Evolutionary conservation across 257 asterid genomes (phyloP), one percentile per base, ranked within the genome.

Genomic region (Solanum megistacrolobum): DNA sequence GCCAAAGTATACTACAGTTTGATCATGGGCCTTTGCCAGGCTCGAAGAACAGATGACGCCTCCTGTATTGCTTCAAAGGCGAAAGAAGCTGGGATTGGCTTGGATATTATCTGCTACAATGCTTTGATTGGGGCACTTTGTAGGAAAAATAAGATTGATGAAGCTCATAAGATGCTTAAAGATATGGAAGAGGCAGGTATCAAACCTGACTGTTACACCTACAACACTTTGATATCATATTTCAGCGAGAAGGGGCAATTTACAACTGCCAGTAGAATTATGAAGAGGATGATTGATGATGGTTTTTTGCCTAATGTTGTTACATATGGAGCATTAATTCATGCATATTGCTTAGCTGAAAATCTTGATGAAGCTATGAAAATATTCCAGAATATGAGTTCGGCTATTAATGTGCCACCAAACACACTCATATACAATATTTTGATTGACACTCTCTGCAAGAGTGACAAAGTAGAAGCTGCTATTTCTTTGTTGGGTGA

Each of bases 281-380:
- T 95, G 92, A 93, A 31, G 90, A 89, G 90, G 88, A 96, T 96
- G 99, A 79, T 78, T 1, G 88, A 20, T 4, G 93, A 92, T 75
- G 97, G 98, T 39, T 79, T 93, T 27, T 86, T 88, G 35, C 99
- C 98, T 23, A 92, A 76, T 48, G 94, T 96, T 41, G 91, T 94
- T 38, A 96, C 99, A n/a, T 96, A 92, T 58, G 98, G 98, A 32
- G 93, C 99, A 36, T 12, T 96, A 88, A 95, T 97, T 87, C 89
- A 91, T 46, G 98, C 94, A 4, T 94, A 91, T 88, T 96, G 99
- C 87, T 21, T 87, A 71, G 90, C 69, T 46, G 94, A 79, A 43
- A 90, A 90, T 62, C 89, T 96, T 55, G 92, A 88, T 25, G 91
- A 89, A 39, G 98, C 98, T 7, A 92, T 95, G 98, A 89, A 87